These are phyloP conservation scores for Rhizopogon sp. DNA, from an alignment of 768 basidiomycete genomes.

Conservation along the genomic window DNA sequence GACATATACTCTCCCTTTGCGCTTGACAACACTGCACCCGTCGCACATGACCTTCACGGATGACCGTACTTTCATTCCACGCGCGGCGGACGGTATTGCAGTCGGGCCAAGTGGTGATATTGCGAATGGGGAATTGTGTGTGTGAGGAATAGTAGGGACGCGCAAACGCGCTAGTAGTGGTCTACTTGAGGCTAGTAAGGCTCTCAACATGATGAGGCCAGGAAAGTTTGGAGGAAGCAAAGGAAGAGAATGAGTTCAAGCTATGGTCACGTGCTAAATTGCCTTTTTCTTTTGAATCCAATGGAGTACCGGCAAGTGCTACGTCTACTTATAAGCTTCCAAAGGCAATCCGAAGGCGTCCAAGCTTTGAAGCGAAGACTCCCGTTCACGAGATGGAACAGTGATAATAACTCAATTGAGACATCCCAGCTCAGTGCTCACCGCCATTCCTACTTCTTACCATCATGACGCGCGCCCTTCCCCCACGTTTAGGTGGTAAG, in stretches of 20 bases:
- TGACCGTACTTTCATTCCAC: conserved; percentile 95
- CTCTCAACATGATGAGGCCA: conserved; percentile 49
- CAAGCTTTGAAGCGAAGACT: not conserved
- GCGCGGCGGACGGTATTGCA: conserved; percentile 34
- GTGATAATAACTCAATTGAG: not conserved
- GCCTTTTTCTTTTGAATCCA: too few relatives aligned
- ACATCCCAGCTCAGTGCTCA: not conserved
- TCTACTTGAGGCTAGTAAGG: conserved; percentile 57
- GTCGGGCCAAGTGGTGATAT: conserved; percentile 14
- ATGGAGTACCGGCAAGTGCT: too few relatives aligned
- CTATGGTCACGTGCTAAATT: conserved; percentile 3
- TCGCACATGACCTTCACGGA: conserved; percentile 95
- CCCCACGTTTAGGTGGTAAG: conserved; percentile 39
- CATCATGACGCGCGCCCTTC: not conserved
- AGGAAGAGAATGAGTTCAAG: too few relatives aligned
- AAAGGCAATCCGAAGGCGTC: too few relatives aligned
- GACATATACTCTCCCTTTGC: conserved; percentile 90
- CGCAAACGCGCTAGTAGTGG: conserved; percentile 54
- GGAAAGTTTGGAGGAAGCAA: not conserved
- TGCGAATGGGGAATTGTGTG: conserved; percentile 24
- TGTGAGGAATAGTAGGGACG: conserved; percentile 30
- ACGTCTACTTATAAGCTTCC: too few relatives aligned
- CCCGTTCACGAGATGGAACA: not conserved
- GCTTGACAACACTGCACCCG: conserved; percentile 81
- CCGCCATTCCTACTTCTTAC: not conserved